Base-by-base conservation (phyloP, 345 rosid genomes). In the Abelmoschus esculentus region DNA sequence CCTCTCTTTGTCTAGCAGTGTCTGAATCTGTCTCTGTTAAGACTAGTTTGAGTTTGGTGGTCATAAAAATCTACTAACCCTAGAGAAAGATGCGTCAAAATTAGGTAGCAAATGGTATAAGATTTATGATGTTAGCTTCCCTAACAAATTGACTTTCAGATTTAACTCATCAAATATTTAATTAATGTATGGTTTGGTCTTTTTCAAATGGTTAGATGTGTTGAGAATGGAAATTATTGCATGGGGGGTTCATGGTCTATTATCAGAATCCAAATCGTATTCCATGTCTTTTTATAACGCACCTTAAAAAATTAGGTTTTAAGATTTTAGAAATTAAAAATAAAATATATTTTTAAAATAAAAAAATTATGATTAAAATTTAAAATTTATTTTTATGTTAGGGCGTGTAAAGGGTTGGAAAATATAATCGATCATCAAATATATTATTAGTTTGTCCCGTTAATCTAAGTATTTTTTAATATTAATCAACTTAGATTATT, bases 101-200 rank as follows among this genome's bases (percentile, higher is more conserved):
- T 79, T 83, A 74, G 84, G 84, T 79, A 57, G 66, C 76, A 56
- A 70, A 72, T 68, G 73, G 75, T n/a, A 63, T 61, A 40, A 68
- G 49, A 15, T n/a, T 31, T 72, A 15, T n/a, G 54, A 76, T 76
- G 83, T 81, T 85, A 70, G 86, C 73, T 86, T 83, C 73, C 86
- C 87, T 78, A 83, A 82, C 90, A 72, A 69, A 14, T 53, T 76
- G 81, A 82, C 74, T 56, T 46, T 19, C 19, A 64, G 6, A 3
- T 56, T 13, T 36, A 42, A 28, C 22, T 56, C 12, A 56, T 18
- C 1, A 8, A 2, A 17, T 54, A 17, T 17, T 8, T 32, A 13
- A 18, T 38, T 70, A 70, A 22, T 32, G 13, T n/a, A n/a, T 19
- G 8, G 26, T 44, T 22, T 17, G 17, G 73, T 78, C 69, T 12